Base-by-base conservation (phyloP, 1,284 basidiomycete species). In the Spongiforma sp. region DNA sequence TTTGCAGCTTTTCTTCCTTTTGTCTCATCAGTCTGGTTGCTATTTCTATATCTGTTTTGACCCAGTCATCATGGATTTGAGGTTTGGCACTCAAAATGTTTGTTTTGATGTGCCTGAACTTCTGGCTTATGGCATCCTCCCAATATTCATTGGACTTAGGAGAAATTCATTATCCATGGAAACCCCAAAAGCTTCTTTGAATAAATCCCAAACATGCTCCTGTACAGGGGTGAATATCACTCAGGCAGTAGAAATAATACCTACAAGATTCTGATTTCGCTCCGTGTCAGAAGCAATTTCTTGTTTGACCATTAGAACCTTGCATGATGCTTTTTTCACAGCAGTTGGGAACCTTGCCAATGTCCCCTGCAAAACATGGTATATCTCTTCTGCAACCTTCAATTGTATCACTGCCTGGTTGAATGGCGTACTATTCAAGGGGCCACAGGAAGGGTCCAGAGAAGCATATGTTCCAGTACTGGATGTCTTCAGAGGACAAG, bases 201-300 rank as follows among this genome's bases (percentile, higher is more conserved):
- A 63, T 6, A 63, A 43, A 11, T 50, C 46, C 50, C 14, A n/a
- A 4, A 63, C 43, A 37, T 63, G 62, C 15, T 63, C 39, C 62
- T 60, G 50, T 48, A 32, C 19, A 17, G 10, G 28, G 30, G 5
- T 52, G 30, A 52, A 52, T 30, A 52, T 52, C 26, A 21, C 10
- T 30, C 19, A 52, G 28, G 50, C 9, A 52, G 19, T 30, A 52
- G 11, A 4, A 4, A 41, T 21, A 21, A 52, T 6, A 50, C 36
- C 37, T 28, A 62, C 61, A 17, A 62, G 61, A 15, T 62, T 62
- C 15, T 17, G 36, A 58, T 52, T 57, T 12, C n/a, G n/a, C 19
- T 62, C 56, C 7, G 24, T 62, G 41, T 57, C 34, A 10, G 9
- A 52, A 15, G 37, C 15, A 34, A 62, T 62, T 12, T 62, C 61